Conservation (phyloP, 805 yeast genomes). For the Candida coleopterorum region DNA sequence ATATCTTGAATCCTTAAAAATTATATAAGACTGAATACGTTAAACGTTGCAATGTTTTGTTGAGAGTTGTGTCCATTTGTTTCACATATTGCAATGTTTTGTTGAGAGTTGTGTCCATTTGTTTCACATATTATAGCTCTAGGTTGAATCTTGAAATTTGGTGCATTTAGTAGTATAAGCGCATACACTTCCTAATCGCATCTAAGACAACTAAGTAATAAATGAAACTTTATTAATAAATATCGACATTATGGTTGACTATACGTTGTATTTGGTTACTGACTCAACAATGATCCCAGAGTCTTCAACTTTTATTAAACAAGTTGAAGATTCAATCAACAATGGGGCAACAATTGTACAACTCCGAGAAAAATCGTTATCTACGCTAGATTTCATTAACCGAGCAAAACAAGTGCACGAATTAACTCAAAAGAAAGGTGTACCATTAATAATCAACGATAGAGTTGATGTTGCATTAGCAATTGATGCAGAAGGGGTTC, state of each 20-base stretch:
- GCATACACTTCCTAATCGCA: slow-evolving; percentile 3
- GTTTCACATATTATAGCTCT: no score
- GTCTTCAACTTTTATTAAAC: slow-evolving; percentile 44
- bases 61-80: no score
- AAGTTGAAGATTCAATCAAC: slow-evolving; percentile 56
- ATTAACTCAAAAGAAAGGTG: slow-evolving; percentile 51
- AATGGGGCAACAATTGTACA: slow-evolving; percentile 82
- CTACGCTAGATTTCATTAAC: slow-evolving; percentile 61
- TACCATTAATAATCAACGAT: slow-evolving; percentile 83
- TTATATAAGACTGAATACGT: no score
- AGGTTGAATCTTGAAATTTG: no score
- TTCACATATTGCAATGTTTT: no score
- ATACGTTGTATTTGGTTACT: slow-evolving; percentile 72
- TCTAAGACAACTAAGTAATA: background rate
- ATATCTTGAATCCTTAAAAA: no score
- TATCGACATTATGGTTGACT: slow-evolving; percentile 31
- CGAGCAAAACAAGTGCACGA: slow-evolving; percentile 58
- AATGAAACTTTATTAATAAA: slow-evolving; percentile 1
- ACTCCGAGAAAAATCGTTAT: slow-evolving; percentile 71
- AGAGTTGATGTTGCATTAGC: slow-evolving; percentile 88
- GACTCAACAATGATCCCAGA: slow-evolving; percentile 72
- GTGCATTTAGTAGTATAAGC: background rate
- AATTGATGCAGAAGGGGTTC: slow-evolving; percentile 85
- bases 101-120: no score
- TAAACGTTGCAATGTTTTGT: background rate